phyloP scores from a whole-genome alignment of 2,329 filamentous ascomycete species.

The Onygenales sp. region DNA sequence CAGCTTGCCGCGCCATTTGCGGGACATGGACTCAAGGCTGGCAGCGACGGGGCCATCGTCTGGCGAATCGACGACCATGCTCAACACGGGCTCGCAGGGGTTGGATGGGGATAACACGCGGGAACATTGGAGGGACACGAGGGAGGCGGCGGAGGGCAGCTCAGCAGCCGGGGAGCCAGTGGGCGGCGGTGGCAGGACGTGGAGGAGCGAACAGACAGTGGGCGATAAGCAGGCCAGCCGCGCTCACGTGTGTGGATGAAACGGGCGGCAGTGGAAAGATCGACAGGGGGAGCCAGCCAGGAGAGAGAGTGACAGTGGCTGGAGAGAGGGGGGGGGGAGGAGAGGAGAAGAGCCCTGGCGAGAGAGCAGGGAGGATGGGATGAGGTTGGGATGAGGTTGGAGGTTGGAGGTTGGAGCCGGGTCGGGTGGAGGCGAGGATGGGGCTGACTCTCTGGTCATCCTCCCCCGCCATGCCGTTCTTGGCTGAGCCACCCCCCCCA shows the following conservation, averaged over 20 bases:
- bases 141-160: neutral
- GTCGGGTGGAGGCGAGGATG: neutral
- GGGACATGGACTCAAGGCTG: constrained; percentile 8
- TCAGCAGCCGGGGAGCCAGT: neutral
- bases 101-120: neutral
- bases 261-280: neutral
- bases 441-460: no score
- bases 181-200: neutral
- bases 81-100: constrained; percentile 1
- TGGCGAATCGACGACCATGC: constrained; percentile 9
- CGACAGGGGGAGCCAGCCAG: neutral
- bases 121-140: constrained; percentile 1
- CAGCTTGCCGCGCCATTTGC: constrained; percentile 42
- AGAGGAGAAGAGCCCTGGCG: neutral
- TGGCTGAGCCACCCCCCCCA: no score
- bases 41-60: constrained; percentile 5
- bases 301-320: neutral
- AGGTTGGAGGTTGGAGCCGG: neutral
- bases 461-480: no score
- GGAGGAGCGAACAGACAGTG: neutral
- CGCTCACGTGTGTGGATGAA: constrained; percentile 8
- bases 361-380: neutral
- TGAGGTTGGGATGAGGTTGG: neutral
- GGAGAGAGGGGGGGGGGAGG: neutral
- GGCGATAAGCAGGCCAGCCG: neutral